Evolutionary conservation across 805 yeast species (phyloP).

Genomic region (Saccharomycopsis selenospora): DNA sequence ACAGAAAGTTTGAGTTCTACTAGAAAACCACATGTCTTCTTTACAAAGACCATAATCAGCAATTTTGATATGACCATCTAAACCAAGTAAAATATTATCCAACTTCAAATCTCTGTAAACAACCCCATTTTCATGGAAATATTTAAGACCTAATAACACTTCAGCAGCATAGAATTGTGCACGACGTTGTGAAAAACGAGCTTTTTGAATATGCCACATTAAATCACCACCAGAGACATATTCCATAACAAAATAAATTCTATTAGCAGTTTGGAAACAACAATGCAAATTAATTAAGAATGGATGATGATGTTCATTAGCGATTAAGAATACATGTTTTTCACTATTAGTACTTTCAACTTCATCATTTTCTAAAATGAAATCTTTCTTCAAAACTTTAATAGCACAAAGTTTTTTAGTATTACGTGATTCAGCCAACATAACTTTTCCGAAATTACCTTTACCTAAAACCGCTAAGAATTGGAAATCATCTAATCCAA

Average conservation of each 20-base stretch:
- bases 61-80: constrained; percentile 89
- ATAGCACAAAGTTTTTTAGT: constrained; percentile 84
- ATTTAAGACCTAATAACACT: constrained; percentile 82
- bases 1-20: constrained; percentile 89
- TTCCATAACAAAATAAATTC: constrained; percentile 98
- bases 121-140: constrained; percentile 92
- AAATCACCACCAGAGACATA: constrained; percentile 96
- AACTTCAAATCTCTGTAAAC: constrained; percentile 93
- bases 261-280: constrained; percentile 95
- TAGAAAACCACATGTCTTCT: constrained; percentile 81
- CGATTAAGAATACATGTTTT: constrained; percentile 78
- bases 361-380: constrained; percentile 91
- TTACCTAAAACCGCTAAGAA: constrained; percentile 93
- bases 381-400: constrained; percentile 92
- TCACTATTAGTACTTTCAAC: constrained; percentile 93
- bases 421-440: constrained; percentile 90
- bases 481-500: constrained; percentile 92
- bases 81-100: constrained; percentile 84
- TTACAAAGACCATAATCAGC: constrained; percentile 98
- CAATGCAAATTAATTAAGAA: constrained; percentile 85
- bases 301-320: constrained; percentile 87
- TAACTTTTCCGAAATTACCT: constrained; percentile 98
- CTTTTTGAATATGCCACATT: constrained; percentile 98
- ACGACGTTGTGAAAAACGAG: constrained; percentile 77
- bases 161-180: constrained; percentile 98